Base-by-base conservation (phyloP, 768 basidiomycete species). In the Fomitopsis serialis region DNA sequence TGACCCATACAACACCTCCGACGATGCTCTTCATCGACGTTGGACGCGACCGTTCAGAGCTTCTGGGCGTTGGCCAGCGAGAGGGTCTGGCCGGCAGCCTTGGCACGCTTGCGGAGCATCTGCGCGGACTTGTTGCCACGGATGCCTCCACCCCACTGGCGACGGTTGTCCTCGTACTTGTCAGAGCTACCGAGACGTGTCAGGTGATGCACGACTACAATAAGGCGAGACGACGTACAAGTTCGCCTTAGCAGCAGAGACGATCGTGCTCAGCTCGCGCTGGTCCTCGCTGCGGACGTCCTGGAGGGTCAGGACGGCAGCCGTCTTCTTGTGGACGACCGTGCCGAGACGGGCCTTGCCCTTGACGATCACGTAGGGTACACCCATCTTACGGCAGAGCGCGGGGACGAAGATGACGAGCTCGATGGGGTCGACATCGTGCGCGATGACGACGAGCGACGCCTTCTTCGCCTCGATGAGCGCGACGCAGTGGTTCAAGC, bases 391-490 rank as follows among this genome's bases (percentile, higher is more conserved):
- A 74, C 93, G 87, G 79, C 96, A 98, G 56, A 98, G 86, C 52
- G 96, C 94, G 53, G 96, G 96, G 55, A 98, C 81, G 87, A 92
- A 98, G 74, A 99, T 84, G 60, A 99, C 96, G 64, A 99, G 88
- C 76, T 99, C 96, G 59, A 98, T 97, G 40, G 96, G 96, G 80
- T 99, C 96, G 56, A 99, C 96, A 70, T 98, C 95, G 70, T 98
- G 92, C 35, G 90, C 93, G 61, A 98, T 96, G 74, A 93, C 82
- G 60, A 98, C 95, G 55, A 98, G 85, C 43, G 87, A 81, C 37
- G 95, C 95, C 78, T 98, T 98, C 84, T 99, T 98, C 66, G 90
- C 89, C 77, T 99, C 95, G 51, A 93, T 79, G 68, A 98, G 87
- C 55, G 92, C 94, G 60, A 98, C 92, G 61, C 83, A 82, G 79